phyloP scores from a whole-genome alignment of 1,284 basidiomycete genomes.

The Microbotryum lychnidis-dioicae region DNA sequence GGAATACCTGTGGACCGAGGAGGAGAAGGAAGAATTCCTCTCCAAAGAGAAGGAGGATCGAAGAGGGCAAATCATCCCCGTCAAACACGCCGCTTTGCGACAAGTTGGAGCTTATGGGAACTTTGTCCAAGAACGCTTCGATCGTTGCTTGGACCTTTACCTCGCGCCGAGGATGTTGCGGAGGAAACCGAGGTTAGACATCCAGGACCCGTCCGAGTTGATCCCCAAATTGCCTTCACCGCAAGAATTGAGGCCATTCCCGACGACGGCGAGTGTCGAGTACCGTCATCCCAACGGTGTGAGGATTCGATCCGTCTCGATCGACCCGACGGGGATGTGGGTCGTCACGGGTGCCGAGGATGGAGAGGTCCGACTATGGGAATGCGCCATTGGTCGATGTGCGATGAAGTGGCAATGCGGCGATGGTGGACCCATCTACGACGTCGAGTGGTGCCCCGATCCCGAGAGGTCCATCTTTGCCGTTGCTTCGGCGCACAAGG shows the following conservation, averaged over 20 bases:
- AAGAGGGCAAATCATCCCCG: constrained; percentile 79
- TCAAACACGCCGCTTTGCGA: constrained; percentile 76
- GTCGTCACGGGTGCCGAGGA: constrained; percentile 84
- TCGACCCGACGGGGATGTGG: constrained; percentile 87
- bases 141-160: constrained; percentile 91
- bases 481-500: constrained; percentile 68
- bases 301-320: constrained; percentile 65
- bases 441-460: constrained; percentile 90
- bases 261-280: constrained; percentile 67
- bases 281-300: constrained; percentile 58
- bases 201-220: constrained; percentile 61
- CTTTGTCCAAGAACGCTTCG: constrained; percentile 91
- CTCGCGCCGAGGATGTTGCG: constrained; percentile 75
- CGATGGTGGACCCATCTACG: constrained; percentile 52
- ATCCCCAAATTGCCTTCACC: constrained; percentile 95
- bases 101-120: constrained; percentile 84
- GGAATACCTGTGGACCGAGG: constrained; percentile 87
- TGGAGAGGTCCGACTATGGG: constrained; percentile 84
- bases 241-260: constrained; percentile 87
- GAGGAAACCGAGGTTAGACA: constrained; percentile 72
- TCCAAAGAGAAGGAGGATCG: constrained; percentile 80
- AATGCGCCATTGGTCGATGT: constrained; percentile 83
- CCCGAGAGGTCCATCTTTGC: constrained; percentile 72
- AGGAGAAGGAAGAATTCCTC: constrained; percentile 79
- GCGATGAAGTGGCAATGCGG: constrained; percentile 80